These are phyloP conservation scores for Pseudocercospora crystallina DNA, from an alignment of 2,329 filamentous ascomycete genomes.

Conservation along the genomic window DNA sequence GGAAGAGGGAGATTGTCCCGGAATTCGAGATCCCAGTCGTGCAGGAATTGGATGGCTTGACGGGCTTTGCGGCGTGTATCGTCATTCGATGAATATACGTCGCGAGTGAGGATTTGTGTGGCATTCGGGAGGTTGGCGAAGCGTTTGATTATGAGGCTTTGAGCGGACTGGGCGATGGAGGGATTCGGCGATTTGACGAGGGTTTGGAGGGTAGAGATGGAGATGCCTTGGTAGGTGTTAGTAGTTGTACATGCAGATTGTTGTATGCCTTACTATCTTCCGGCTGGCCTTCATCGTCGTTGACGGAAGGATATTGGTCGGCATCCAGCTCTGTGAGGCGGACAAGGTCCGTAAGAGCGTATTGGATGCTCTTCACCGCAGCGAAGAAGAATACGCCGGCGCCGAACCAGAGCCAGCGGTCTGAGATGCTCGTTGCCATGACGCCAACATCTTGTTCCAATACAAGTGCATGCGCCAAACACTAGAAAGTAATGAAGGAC, in stretches of 20 bases:
- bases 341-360: conserved; percentile 60
- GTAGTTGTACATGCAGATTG: not conserved
- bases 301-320: conserved; percentile 71
- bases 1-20: conserved; percentile 12
- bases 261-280: conserved; percentile 21
- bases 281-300: conserved; percentile 62
- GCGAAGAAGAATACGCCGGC: conserved; percentile 58
- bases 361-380: conserved; percentile 58
- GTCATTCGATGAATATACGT: conserved; percentile 17
- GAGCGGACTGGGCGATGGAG: conserved; percentile 43
- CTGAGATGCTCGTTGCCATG: conserved; percentile 26
- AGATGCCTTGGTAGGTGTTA: conserved; percentile 36
- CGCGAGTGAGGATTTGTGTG: conserved; percentile 17
- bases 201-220: conserved; percentile 40
- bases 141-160: conserved; percentile 29
- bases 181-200: conserved; percentile 44
- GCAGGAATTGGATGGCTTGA: conserved; percentile 23
- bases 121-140: conserved; percentile 14
- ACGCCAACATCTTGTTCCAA: not conserved
- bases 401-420: conserved; percentile 49
- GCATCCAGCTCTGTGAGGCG: conserved; percentile 65
- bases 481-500: not conserved
- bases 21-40: conserved; percentile 27
- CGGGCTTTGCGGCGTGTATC: conserved; percentile 15
- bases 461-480: not conserved